Evolutionary conservation across 2,329 filamentous ascomycete species (phyloP).

Genomic region (Lasiodiplodia citricola): DNA sequence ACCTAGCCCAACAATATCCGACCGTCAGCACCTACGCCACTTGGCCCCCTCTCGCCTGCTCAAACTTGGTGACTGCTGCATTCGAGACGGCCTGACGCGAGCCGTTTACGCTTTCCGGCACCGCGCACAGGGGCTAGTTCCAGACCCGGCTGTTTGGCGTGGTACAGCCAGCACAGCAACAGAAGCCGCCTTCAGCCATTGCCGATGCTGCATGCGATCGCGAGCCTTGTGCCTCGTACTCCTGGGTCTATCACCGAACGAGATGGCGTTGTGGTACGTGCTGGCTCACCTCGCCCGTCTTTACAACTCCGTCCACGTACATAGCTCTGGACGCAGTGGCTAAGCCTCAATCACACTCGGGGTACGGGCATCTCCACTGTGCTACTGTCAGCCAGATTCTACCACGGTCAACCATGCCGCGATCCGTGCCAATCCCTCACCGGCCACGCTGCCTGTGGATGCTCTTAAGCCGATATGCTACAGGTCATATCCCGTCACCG

Average conservation of each 20-base stretch:
- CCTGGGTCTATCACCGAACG: constrained; percentile 7
- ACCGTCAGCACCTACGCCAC: constrained; percentile 11
- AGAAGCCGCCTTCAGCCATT: neutral
- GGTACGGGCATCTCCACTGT: constrained; percentile 5
- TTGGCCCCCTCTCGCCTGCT: constrained; percentile 1
- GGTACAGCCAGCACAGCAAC: constrained; percentile 3
- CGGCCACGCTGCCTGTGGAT: constrained; percentile 21
- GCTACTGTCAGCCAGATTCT: constrained; percentile 5
- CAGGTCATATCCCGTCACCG: constrained; percentile 9
- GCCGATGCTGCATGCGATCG: constrained; percentile 21
- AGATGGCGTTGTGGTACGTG: constrained; percentile 18
- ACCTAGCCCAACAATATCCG: neutral
- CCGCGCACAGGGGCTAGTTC: constrained; percentile 7
- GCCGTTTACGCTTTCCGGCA: constrained; percentile 6
- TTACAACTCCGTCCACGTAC: constrained; percentile 2
- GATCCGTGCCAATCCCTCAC: constrained; percentile 20
- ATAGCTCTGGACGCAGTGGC: neutral
- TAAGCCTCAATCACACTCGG: neutral
- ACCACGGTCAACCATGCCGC: constrained; percentile 11
- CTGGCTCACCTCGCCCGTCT: neutral
- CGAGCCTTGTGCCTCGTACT: constrained; percentile 10
- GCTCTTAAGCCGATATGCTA: constrained; percentile 14
- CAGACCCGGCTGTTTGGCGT: constrained; percentile 8
- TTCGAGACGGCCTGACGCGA: constrained; percentile 20
- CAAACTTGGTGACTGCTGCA: constrained; percentile 1